Evolutionary conservation across 345 rosid species (phyloP).

Genomic region (Populus ilicifolia): DNA sequence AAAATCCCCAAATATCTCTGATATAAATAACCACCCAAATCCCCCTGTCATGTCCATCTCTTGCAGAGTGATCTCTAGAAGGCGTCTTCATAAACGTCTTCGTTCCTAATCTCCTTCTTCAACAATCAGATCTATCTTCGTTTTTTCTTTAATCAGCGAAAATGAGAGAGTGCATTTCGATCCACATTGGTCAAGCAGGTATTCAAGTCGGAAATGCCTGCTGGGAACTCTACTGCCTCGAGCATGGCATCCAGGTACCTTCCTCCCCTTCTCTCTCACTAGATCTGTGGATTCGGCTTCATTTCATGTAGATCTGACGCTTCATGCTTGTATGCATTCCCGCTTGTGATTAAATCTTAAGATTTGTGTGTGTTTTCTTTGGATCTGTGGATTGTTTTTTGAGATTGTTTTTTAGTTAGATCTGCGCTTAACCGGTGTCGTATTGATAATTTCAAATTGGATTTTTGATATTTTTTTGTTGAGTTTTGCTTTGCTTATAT

Average conservation of each 20-base stretch:
- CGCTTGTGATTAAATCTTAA: not conserved
- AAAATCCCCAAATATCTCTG: not conserved
- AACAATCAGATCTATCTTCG: not conserved
- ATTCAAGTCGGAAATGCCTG: constrained; percentile 33
- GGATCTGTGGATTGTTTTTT: not conserved
- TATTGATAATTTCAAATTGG: not conserved
- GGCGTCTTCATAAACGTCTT: constrained; percentile 33
- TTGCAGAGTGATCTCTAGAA: not conserved
- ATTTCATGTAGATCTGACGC: not conserved
- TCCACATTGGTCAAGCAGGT: constrained; percentile 31
- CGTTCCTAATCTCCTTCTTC: not conserved
- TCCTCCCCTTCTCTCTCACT: not conserved
- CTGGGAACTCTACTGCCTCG: constrained; percentile 33
- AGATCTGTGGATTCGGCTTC: not conserved
- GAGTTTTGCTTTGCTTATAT: not conserved
- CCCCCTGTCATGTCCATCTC: not conserved
- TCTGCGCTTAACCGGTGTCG: not conserved
- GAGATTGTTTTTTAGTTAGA: not conserved
- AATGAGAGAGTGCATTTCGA: constrained; percentile 34
- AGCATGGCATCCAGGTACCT: constrained; percentile 26
- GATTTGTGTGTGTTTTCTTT: not conserved
- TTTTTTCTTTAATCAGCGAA: not conserved
- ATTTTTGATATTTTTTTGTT: not conserved
- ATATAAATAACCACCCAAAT: not conserved
- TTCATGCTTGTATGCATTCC: not conserved